Evolutionary conservation across 2,329 filamentous ascomycete genomes (phyloP), one percentile per base, ranked within the genome.

Genomic region (Verticillium klebahnii): DNA sequence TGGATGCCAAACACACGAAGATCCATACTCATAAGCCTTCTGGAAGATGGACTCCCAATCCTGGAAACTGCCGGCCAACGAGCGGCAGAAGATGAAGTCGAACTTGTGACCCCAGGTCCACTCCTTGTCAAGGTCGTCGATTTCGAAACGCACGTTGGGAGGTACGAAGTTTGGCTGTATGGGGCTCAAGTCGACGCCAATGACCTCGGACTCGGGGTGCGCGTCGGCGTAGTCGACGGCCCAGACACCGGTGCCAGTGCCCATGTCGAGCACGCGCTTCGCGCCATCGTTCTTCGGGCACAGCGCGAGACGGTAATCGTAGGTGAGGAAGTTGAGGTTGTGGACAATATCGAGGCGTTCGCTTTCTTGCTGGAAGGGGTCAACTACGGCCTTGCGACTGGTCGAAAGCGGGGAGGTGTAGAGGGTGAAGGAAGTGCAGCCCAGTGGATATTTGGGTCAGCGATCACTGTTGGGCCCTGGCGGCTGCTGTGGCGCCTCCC

Each of bases 291-390:
- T 60, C 1, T 62, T 57, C 29, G 40, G 31, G n/a, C 65, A 58
- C 0, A 66, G 66, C 0, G 67, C 57, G 12, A 60, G 59, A 23
- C 61, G 67, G 5, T 67, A 61, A 45, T 71, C 71, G 39, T 76
- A 77, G 45, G 76, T 72, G 45, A 81, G 76, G 36, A 80, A 67
- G 70, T 81, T 80, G 67, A 86, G 78, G 66, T 84, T 78, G 70
- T 86, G 82, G 66, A 83, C 80, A 65, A 83, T 72, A 64, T 86
- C 82, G 17, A 85, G 74, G 14, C 83, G 80, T 65, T 84, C 80
- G 58, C 83, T 74, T 69, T 86, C 84, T 63, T 75, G 45, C 45
- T 52, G 12, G 9, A 25, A 52, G 45, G 19, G 11, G 45, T 52
- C 19, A 52, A 11, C 19, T 8, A 56, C 34, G 69, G 64, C 39